A percentile compares a stretch with the other conserved stretches of the same genome.
These are phyloP conservation scores for Colletotrichum paranaense DNA, from an alignment of 2,329 filamentous ascomycete genomes.

Conservation along the genomic window DNA sequence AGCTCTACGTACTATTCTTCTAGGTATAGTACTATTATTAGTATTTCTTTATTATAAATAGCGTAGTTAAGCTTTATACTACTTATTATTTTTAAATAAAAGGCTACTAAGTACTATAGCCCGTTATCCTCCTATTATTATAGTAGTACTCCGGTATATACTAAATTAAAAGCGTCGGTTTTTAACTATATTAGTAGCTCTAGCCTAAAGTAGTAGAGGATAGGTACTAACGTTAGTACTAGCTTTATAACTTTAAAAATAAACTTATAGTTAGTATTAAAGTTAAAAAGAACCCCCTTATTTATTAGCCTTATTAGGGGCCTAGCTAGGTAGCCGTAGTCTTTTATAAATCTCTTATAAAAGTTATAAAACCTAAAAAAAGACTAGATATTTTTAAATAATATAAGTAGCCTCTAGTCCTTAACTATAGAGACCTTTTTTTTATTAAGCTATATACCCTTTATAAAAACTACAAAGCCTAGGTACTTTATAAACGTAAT, in stretches of 20 bases:
- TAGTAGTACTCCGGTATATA: fast-evolving
- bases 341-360: no score
- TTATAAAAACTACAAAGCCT: no score
- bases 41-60: no score
- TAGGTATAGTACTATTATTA: no score
- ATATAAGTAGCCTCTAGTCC: fast-evolving
- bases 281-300: no score
- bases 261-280: fast-evolving
- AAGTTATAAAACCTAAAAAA: no score
- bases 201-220: no score
- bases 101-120: fast-evolving
- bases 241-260: no score
- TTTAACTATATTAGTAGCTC: fast-evolving
- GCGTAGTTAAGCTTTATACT: fast-evolving
- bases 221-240: fast-evolving
- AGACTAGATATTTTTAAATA: fast-evolving
- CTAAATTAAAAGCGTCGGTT: fast-evolving
- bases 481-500: fast-evolving
- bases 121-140: fast-evolving
- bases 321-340: fast-evolving
- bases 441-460: no score
- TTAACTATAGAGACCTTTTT: fast-evolving
- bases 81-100: no score
- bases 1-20: fast-evolving
- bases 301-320: fast-evolving